Evolutionary conservation across 2,329 filamentous ascomycete genomes (phyloP), one percentile per base, ranked within the genome.

Genomic region (Colletotrichum sp.): DNA sequence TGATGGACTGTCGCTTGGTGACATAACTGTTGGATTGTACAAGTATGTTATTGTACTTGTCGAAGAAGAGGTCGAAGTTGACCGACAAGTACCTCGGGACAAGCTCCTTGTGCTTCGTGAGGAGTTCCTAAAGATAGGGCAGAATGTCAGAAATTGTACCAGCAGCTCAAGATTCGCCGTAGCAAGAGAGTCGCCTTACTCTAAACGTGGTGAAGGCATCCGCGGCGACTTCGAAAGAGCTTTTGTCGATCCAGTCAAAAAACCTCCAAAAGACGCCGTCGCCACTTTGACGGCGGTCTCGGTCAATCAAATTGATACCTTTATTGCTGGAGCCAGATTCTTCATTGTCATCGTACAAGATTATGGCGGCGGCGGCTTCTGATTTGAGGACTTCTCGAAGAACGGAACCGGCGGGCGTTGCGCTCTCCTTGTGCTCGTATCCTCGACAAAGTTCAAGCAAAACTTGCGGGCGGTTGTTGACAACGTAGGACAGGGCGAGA

Each of bases 131-230:
- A 64, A 34, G 43, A 66, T 51, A 33, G 6, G 21, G 8, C 36
- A 31, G 27, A 63, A 34, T 70, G 29, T 55, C 21, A 36, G 47
- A 29, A 24, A 33, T 29, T 15, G 47, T 13, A 47, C 18, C 18
- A 6, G 38, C 38, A 47, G 38, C 38, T n/a, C 6, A 16, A 38
- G 33, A n/a, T 21, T 33, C 24, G 8, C 18, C 11, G 15, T 31
- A 16, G 33, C 12, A 47, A 21, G 12, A 47, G 16, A 27, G 72
- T 77, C 18, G 27, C 90, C 57, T 79, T 89, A 98, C 95, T 82
- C 96, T 91, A 84, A 99, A 99, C 6, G 96, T 98, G 72, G 96
- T 98, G 83, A 99, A 99, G 2, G 97, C 96, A 87, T 99, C 97
- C 36, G 97, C 96, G 79, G 95, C 96, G 77, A 98, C 95, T 86